Conservation (phyloP, 108 stramenopile genomes). For the Mayamaea pseudoterrestris region DNA sequence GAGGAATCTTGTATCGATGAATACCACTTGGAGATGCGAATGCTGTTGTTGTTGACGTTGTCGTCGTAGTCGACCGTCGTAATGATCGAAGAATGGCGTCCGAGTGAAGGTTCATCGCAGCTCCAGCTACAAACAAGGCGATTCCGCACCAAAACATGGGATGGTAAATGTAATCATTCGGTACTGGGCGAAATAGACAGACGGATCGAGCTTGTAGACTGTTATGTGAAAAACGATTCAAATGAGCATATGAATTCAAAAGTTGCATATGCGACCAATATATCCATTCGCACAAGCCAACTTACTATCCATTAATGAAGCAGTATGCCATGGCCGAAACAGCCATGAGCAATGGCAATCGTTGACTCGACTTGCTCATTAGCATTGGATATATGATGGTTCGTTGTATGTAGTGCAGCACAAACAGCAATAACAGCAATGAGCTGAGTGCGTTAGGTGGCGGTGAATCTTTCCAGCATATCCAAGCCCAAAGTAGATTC, state of each 20-base stretch:
- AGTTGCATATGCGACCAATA: background rate
- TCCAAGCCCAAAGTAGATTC: conserved; percentile 44
- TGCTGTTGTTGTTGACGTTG: too few species aligned
- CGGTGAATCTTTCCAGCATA: conserved; percentile 11
- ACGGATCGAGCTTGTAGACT: conserved; percentile 11
- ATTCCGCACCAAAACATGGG: conserved; percentile 34
- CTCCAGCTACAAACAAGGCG: conserved; percentile 39
- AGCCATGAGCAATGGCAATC: conserved; percentile 46
- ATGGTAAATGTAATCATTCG: conserved; percentile 1
- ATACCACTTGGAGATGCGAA: too few species aligned
- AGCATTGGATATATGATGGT: conserved; percentile 73
- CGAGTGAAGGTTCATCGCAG: conserved; percentile 50
- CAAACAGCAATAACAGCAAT: conserved; percentile 47
- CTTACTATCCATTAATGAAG: conserved; percentile 62
- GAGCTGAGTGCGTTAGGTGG: background rate
- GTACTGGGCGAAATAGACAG: conserved; percentile 12
- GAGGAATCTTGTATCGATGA: conserved; percentile 51
- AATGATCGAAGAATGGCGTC: conserved; percentile 61
- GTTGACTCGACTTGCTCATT: conserved; percentile 29
- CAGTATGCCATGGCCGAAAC: conserved; percentile 52
- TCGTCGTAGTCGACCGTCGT: conserved; percentile 33
- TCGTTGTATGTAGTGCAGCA: conserved; percentile 81
- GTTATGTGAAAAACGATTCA: background rate
- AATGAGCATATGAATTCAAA: too few species aligned
- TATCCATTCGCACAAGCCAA: background rate